Evolutionary conservation across 1,284 basidiomycete genomes (phyloP), one percentile per base, ranked within the genome.

Genomic region (Prillingera fragicola): DNA sequence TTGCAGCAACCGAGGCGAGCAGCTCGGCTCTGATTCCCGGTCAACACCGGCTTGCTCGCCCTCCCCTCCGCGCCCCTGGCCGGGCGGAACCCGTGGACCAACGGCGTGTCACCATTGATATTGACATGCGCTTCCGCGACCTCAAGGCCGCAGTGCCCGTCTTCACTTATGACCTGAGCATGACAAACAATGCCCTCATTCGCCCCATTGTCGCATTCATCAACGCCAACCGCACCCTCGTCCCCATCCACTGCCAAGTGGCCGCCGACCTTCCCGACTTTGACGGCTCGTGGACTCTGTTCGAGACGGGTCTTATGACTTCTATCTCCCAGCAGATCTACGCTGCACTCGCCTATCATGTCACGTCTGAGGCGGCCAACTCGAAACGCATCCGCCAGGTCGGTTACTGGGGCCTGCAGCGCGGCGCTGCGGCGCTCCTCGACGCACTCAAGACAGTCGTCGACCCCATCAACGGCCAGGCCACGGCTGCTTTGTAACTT

Each of bases 151-250:
- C 83, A 10, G 89, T 99, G 14, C 95, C 94, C 2, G 78, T 92
- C 33, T 95, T 90, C 71, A 83, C 87, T 23, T 78, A 76, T 34
- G 86, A 92, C 58, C 66, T 99, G 45, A 89, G 86, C 42, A 89
- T 96, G 63, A 84, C 86, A 50, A 94, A 94, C 62, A 89, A 85
- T 63, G 95, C 94, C n/a, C 75, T 98, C 24, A 86, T 96, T 32
- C 74, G 95, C 47, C 94, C 95, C 4, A 97, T 99, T 53, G 95
- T 98, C 5, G 92, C 91, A 0, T 99, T 99, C 65, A 95, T 99
- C 81, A 95, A 95, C 65, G 84, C 85, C 1, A 92, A 96, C 65
- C 81, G 84, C 50, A 96, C 92, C 0, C 72, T 96, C 52, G 80
- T 96, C 3, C 91, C 91, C 9, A 90, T 96, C 43, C 86, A 84